These are phyloP conservation scores for Magnusiomyces ingens DNA, from an alignment of 1,139 yeast genomes.

Conservation along the genomic window DNA sequence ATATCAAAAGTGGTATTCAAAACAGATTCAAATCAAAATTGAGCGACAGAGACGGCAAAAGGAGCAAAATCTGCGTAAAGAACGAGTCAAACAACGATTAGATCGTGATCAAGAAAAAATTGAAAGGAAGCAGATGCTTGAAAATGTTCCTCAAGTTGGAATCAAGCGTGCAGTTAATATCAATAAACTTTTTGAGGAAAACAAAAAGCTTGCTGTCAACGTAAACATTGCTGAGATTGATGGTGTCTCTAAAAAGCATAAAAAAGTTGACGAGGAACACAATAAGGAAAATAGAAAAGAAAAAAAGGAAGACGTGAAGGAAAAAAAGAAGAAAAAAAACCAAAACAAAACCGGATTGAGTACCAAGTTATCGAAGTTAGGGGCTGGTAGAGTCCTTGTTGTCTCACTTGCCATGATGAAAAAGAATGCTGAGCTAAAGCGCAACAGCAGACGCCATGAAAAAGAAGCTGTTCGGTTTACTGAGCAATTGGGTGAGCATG, in stretches of 20 bases:
- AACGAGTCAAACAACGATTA: background rate
- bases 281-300: background rate
- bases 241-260: background rate
- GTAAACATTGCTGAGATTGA: background rate
- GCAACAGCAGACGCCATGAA: background rate
- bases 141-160: background rate
- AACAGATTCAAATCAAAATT: constrained; percentile 4
- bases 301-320: background rate
- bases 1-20: constrained; percentile 5
- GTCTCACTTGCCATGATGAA: constrained; percentile 1
- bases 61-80: background rate
- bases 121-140: background rate
- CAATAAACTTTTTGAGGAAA: background rate
- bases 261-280: background rate
- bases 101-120: background rate
- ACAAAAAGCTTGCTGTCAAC: background rate
- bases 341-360: background rate
- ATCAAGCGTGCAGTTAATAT: background rate
- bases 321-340: background rate
- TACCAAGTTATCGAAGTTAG: background rate
- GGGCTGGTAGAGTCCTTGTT: background rate
- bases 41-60: background rate
- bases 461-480: background rate
- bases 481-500: background rate
- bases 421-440: constrained; percentile 1